A percentile compares a stretch with the other conserved stretches of the same genome.
Conservation (phyloP, 2,329 filamentous ascomycete genomes). For the Graphilbum fragrans region DNA sequence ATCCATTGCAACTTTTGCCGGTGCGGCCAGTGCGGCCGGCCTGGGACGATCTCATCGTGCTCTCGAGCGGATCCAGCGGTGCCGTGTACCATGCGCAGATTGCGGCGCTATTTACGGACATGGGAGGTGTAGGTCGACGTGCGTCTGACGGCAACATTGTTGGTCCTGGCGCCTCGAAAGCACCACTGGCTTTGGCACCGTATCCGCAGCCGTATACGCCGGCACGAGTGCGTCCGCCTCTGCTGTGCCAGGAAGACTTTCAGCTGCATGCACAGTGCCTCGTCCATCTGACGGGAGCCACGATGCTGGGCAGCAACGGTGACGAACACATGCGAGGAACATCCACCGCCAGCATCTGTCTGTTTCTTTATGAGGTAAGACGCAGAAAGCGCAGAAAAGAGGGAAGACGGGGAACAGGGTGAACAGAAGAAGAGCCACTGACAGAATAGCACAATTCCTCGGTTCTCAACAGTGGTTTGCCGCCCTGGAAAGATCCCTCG, state of each 20-base stretch:
- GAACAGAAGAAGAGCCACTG: neutral
- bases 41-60: constrained; percentile 33
- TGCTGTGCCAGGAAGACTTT: constrained; percentile 23
- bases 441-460: constrained; percentile 31
- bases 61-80: constrained; percentile 22
- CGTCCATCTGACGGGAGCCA: constrained; percentile 23
- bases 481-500: constrained; percentile 24
- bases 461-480: constrained; percentile 18
- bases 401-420: neutral
- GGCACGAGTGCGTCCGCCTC: constrained; percentile 9
- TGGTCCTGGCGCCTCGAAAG: neutral
- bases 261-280: constrained; percentile 31
- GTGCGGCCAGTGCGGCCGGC: constrained; percentile 32
- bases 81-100: constrained; percentile 27
- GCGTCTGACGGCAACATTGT: constrained; percentile 8
- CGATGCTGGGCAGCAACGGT: constrained; percentile 10
- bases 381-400: neutral
- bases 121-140: constrained; percentile 21
- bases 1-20: constrained; percentile 18
- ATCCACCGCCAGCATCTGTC: constrained; percentile 27
- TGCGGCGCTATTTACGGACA: constrained; percentile 30
- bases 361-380: constrained; percentile 42
- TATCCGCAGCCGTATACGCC: neutral
- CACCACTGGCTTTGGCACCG: neutral
- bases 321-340: constrained; percentile 13